Evolutionary conservation across 148 eudicot genomes (phyloP).

Genomic region (Nepenthes mirabilis): DNA sequence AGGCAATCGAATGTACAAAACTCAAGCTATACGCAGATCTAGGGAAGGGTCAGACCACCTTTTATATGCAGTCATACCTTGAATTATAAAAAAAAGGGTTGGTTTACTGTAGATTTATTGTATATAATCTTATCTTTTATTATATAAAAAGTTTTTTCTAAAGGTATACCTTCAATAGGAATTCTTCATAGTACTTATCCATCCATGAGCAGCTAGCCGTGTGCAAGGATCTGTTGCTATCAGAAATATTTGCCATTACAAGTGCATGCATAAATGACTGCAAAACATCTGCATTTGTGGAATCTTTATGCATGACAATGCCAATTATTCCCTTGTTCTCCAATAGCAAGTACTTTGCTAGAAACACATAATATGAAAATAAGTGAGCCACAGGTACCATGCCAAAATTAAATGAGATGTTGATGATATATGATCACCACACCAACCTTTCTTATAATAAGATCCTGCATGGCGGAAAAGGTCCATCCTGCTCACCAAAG

Average conservation of each 20-base stretch:
- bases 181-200: slow-evolving; percentile 55
- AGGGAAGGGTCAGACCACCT: no score
- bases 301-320: slow-evolving; percentile 67
- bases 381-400: not conserved
- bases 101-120: no score
- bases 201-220: slow-evolving; percentile 71
- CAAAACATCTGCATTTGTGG: slow-evolving; percentile 49
- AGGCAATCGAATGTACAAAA: no score
- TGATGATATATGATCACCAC: not conserved
- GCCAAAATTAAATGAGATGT: not conserved
- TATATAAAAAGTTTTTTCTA: no score
- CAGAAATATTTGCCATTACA: slow-evolving; percentile 51
- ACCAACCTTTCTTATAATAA: slow-evolving; percentile 56
- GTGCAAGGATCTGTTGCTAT: slow-evolving; percentile 28
- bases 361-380: slow-evolving; percentile 5
- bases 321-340: slow-evolving; percentile 42
- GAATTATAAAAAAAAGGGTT: no score
- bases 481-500: slow-evolving; percentile 38
- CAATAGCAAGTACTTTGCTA: slow-evolving; percentile 66
- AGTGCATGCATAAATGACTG: slow-evolving; percentile 79
- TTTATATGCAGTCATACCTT: no score
- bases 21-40: no score
- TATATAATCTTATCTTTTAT: no score
- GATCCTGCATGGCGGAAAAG: slow-evolving; percentile 49
- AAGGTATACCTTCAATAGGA: slow-evolving; percentile 47